Conservation (phyloP, 306 rosid genomes). For the Cucurbita pepo region DNA sequence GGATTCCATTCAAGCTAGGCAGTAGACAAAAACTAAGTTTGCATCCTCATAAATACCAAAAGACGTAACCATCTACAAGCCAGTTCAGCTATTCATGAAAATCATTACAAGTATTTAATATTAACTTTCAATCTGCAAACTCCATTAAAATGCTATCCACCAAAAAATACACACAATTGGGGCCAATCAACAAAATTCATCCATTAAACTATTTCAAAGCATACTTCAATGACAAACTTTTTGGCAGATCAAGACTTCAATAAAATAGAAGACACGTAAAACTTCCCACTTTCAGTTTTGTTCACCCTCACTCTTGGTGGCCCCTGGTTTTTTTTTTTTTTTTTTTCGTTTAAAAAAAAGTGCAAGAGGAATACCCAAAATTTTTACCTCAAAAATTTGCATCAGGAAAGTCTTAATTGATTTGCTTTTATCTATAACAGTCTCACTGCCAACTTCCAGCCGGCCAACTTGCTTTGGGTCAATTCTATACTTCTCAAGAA, state of each 20-base stretch:
- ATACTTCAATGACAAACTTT: neutral
- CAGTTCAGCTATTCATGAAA: neutral
- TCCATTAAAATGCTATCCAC: neutral
- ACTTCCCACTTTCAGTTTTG: neutral
- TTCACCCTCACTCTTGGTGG: neutral
- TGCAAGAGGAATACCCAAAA: conserved; percentile 6
- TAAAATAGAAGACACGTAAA: neutral
- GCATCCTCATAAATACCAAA: neutral
- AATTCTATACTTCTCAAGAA: conserved; percentile 72
- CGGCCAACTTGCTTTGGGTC: conserved; percentile 97
- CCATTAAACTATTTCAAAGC: neutral
- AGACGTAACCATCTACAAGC: neutral
- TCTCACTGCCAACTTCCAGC: conserved; percentile 95
- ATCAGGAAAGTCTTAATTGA: conserved; percentile 95
- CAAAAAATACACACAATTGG: neutral
- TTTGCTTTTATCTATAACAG: conserved; percentile 98
- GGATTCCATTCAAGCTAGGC: neutral
- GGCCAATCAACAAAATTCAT: neutral
- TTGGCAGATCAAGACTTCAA: neutral
- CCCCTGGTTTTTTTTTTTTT: neutral
- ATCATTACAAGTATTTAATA: neutral
- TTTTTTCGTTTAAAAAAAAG: neutral
- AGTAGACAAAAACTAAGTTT: neutral
- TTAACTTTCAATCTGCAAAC: neutral
- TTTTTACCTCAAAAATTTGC: conserved; percentile 76